Percentiles rank a stretch among this genome's conserved stretches.
Conservation (phyloP, 768 basidiomycete genomes). For the Candolleomyces aberdarensis region DNA sequence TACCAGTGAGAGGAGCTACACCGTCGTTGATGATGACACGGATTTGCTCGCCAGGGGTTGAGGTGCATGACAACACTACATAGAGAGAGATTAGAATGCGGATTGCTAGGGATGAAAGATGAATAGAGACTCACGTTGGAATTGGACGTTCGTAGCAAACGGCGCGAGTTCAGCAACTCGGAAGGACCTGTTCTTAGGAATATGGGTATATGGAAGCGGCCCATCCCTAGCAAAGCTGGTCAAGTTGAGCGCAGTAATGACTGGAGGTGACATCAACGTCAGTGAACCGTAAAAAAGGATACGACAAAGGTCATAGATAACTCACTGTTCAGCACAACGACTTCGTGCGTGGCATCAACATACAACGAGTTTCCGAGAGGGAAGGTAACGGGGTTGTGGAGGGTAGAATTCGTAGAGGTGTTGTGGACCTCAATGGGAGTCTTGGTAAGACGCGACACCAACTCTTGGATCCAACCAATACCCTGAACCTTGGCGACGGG, state of each 20-base stretch:
- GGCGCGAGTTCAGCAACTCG: conserved; percentile 76
- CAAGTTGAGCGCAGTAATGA: conserved; percentile 83
- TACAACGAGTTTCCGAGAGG: conserved; percentile 72
- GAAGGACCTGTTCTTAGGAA: conserved; percentile 64
- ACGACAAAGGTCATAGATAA: conserved; percentile 3
- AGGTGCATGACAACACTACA: conserved; percentile 61
- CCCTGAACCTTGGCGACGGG: conserved; percentile 76
- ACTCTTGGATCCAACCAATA: conserved; percentile 79
- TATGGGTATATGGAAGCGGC: conserved; percentile 72
- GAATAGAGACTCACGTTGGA: conserved; percentile 61
- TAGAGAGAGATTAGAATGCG: conserved; percentile 10
- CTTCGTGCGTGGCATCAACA: conserved; percentile 89
- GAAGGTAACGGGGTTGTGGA: conserved; percentile 66
- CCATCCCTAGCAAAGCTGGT: conserved; percentile 70
- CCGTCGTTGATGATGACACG: conserved; percentile 88
- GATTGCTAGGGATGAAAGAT: background rate
- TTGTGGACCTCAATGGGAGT: conserved; percentile 69
- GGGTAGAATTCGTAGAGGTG: conserved; percentile 81
- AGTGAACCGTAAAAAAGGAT: background rate
- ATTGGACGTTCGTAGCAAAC: conserved; percentile 85
- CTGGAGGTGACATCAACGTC: conserved; percentile 29
- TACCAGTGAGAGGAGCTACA: conserved; percentile 73
- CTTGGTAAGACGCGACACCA: conserved; percentile 78
- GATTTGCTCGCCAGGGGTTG: conserved; percentile 55
- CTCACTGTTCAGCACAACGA: conserved; percentile 83